Base-by-base conservation (phyloP, 2,329 filamentous ascomycete species). In the Pseudohalonectria lignicola region DNA sequence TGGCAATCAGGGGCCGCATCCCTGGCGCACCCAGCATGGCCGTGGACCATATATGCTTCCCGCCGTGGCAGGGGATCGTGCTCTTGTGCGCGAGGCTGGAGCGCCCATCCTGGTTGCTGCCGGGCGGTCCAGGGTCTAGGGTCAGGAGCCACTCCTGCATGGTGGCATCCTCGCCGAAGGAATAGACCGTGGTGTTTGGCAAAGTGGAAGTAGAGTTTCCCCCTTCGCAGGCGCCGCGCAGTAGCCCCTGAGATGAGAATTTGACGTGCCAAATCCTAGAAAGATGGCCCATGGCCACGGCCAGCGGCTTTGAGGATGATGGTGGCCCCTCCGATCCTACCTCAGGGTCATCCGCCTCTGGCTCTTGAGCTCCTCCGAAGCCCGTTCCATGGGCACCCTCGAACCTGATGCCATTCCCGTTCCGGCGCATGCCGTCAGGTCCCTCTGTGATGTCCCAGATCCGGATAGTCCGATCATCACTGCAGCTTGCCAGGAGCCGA, bases 31-130 rank as follows among this genome's bases (percentile, higher is more conserved):
- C 40, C 3, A 56, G 47, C 7, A 70, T 43, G 11, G 74, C 75
- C 28, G 78, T 68, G 0, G 87, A 79, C 88, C 90, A 96, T 6
- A 96, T 78, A 53, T 95, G 87, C 57, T 95, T 98, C 6, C 92
- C 92, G 25, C 66, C 69, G 53, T 96, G 88, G 42, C 77, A 73
- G 3, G 72, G 66, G 36, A 76, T 71, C 7, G 70, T 75, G 2
- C 67, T 63, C 2, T 67, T 52, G 36, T 82, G 71, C 11, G 57
- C 56, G 31, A 86, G 54, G 5, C 47, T 57, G 1, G 50, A 54
- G 37, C 36, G 40, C 17, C 31, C 10, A 21, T 45, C 45, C 11
- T 17, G 12, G 23, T 26, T 26, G 23, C 12, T 26, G 23, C 23
- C 12, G 18, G 19, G 8, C 34, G 23, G 33, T 16, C 28, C n/a